phyloP scores from a whole-genome alignment of 2,329 filamentous ascomycete species.

The Chlorencoelia australis region DNA sequence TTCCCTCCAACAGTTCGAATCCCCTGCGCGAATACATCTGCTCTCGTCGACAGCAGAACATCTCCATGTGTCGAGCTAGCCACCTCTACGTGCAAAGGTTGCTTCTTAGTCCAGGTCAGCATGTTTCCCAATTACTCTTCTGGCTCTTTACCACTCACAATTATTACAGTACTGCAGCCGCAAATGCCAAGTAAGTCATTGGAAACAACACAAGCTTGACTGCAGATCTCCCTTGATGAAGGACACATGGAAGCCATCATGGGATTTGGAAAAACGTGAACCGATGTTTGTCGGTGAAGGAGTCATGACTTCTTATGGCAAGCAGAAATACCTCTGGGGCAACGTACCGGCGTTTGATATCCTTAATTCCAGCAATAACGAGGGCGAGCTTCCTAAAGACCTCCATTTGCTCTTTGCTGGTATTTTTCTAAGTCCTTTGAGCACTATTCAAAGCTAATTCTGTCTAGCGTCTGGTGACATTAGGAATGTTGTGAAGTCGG shows the following conservation, averaged over 20 bases:
- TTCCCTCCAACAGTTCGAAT: no score
- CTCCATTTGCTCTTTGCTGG: constrained; percentile 3
- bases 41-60: neutral
- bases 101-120: constrained; percentile 2
- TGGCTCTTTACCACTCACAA: neutral
- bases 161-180: constrained; percentile 11
- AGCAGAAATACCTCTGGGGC: constrained; percentile 4
- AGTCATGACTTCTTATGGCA: neutral
- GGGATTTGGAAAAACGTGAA: neutral
- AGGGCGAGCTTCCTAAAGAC: neutral
- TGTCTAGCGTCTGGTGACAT: constrained; percentile 31
- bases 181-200: constrained; percentile 26
- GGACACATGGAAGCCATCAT: constrained; percentile 1
- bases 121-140: neutral
- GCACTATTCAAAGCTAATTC: neutral
- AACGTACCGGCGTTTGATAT: constrained; percentile 5
- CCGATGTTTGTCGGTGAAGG: constrained; percentile 16
- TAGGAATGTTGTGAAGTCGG: constrained; percentile 32
- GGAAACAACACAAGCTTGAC: constrained; percentile 2
- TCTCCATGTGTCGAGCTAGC: neutral
- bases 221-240: constrained; percentile 4
- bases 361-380: neutral
- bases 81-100: neutral
- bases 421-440: neutral
- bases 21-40: constrained; percentile 1